These are phyloP conservation scores for Lactarius quietus DNA, from an alignment of 768 basidiomycete genomes.

Conservation along the genomic window DNA sequence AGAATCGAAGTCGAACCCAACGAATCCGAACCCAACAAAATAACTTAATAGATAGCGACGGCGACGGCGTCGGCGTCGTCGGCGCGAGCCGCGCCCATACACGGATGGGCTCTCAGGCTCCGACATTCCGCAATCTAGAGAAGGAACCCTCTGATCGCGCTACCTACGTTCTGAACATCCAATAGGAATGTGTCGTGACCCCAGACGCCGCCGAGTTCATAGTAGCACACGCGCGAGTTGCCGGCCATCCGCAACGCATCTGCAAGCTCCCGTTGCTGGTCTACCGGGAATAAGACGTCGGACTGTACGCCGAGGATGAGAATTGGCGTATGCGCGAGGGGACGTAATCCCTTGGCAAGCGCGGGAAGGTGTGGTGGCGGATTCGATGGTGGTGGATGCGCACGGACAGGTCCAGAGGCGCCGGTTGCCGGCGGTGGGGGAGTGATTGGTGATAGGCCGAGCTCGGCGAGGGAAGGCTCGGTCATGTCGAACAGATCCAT, in stretches of 20 bases:
- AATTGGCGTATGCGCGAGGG: slow-evolving; percentile 71
- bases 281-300: slow-evolving; percentile 95
- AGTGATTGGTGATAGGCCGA: slow-evolving; percentile 48
- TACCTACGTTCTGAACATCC: slow-evolving; percentile 86
- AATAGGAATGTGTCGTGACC: slow-evolving; percentile 98
- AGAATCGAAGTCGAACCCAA: neutral
- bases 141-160: slow-evolving; percentile 88
- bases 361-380: slow-evolving; percentile 71
- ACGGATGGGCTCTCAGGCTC: neutral
- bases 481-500: slow-evolving; percentile 99
- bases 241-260: slow-evolving; percentile 91
- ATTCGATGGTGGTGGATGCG: slow-evolving; percentile 67
- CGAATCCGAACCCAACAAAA: neutral
- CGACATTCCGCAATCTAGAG: slow-evolving; percentile 35
- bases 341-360: slow-evolving; percentile 73
- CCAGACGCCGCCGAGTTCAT: slow-evolving; percentile 99
- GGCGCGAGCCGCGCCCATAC: neutral
- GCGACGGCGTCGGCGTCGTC: neutral
- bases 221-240: slow-evolving; percentile 87
- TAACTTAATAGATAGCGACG: neutral
- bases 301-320: slow-evolving; percentile 95
- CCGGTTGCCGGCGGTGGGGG: slow-evolving; percentile 27
- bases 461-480: slow-evolving; percentile 61
- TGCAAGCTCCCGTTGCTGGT: slow-evolving; percentile 93
- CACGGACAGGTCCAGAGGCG: slow-evolving; percentile 44